These are phyloP conservation scores for Trifolium repens DNA, from an alignment of 306 rosid species.

Conservation along the genomic window DNA sequence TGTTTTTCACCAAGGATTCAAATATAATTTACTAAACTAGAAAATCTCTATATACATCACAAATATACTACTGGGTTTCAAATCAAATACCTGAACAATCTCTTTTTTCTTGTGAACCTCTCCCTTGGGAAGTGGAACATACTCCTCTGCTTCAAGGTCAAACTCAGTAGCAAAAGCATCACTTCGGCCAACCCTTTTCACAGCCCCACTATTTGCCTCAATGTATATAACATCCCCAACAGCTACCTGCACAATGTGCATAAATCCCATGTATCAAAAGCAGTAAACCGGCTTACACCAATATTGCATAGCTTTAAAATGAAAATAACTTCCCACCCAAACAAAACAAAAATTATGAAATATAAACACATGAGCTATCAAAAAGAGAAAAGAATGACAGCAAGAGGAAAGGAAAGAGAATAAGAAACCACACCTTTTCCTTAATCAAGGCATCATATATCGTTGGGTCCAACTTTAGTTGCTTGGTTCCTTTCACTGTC, in stretches of 20 bases:
- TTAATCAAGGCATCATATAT: slow-evolving; percentile 93
- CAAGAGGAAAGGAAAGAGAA: slow-evolving; percentile 21
- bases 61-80: slow-evolving; percentile 21
- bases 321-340: background rate
- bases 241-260: slow-evolving; percentile 67
- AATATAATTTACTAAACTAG: slow-evolving; percentile 15
- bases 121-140: slow-evolving; percentile 98
- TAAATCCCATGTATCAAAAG: slow-evolving; percentile 25
- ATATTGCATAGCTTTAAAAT: slow-evolving; percentile 4
- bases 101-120: slow-evolving; percentile 99
- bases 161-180: slow-evolving; percentile 98
- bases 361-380: background rate
- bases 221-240: slow-evolving; percentile 95
- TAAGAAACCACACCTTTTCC: slow-evolving; percentile 69
- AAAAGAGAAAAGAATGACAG: background rate
- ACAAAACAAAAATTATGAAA: background rate
- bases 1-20: slow-evolving; percentile 19
- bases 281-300: slow-evolving; percentile 12
- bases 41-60: slow-evolving; percentile 12
- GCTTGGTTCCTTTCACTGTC: slow-evolving; percentile 97
- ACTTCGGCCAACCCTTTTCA: slow-evolving; percentile 97
- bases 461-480: slow-evolving; percentile 94
- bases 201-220: slow-evolving; percentile 98
- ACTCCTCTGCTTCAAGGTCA: slow-evolving; percentile 98
- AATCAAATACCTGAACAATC: slow-evolving; percentile 81